Evolutionary conservation across 2,329 filamentous ascomycete genomes (phyloP).

Genomic region (Hypoxylon sp.): DNA sequence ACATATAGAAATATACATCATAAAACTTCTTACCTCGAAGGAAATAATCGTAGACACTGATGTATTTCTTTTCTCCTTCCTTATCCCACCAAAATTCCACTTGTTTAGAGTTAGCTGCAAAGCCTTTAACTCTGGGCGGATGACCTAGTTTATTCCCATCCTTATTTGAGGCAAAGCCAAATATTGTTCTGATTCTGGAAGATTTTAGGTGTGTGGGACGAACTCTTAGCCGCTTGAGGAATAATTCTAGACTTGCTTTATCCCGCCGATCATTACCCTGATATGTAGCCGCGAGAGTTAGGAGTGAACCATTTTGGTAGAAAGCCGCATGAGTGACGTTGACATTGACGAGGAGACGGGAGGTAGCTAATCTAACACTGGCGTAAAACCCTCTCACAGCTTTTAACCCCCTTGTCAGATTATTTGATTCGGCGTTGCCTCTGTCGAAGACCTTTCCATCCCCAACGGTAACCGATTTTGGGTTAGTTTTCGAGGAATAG

Average conservation of each 20-base stretch:
- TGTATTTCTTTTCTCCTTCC: constrained; percentile 56
- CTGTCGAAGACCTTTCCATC: constrained; percentile 52
- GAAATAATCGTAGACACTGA: constrained; percentile 68
- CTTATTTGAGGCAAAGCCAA: constrained; percentile 54
- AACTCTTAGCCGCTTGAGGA: constrained; percentile 58
- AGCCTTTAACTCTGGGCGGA: constrained; percentile 43
- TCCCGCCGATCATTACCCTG: too few species aligned
- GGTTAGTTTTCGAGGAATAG: constrained; percentile 53
- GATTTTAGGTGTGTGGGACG: constrained; percentile 58
- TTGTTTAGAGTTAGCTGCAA: constrained; percentile 64
- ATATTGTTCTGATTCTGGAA: constrained; percentile 58
- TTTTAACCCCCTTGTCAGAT: constrained; percentile 51
- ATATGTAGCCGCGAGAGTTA: too few species aligned
- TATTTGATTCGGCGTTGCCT: constrained; percentile 7
- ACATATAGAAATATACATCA: background rate
- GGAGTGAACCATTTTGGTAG: constrained; percentile 51
- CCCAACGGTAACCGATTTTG: constrained; percentile 51
- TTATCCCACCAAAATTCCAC: constrained; percentile 66
- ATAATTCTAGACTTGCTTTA: constrained; percentile 56
- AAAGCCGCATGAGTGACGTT: constrained; percentile 57
- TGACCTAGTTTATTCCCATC: constrained; percentile 53
- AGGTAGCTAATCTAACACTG: constrained; percentile 54
- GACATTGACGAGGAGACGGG: constrained; percentile 56
- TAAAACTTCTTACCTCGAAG: constrained; percentile 54
- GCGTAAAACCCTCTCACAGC: constrained; percentile 56